Conservation (phyloP, 441 rosid species). For the Caryocar brasiliense region DNA sequence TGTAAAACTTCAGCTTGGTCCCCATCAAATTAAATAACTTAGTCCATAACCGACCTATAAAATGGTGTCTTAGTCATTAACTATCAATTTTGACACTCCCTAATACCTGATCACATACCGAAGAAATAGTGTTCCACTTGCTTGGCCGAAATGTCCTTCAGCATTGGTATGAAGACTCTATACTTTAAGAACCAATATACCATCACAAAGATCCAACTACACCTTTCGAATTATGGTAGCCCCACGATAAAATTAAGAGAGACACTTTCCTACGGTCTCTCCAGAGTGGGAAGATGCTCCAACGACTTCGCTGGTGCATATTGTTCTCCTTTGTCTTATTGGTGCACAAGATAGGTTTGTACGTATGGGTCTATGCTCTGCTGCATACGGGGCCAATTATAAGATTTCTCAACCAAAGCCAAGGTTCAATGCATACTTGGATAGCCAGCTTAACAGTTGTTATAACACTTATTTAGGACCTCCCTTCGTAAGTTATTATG, state of each 20-base stretch:
- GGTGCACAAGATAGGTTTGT: neutral
- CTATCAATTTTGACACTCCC: neutral
- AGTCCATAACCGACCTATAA: neutral
- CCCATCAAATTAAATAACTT: neutral
- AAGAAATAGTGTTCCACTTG: neutral
- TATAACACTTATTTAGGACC: neutral
- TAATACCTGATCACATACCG: neutral
- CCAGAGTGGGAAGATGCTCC: neutral
- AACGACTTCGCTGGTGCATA: neutral
- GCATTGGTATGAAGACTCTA: too few species aligned
- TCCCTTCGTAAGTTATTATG: neutral
- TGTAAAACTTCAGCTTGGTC: neutral
- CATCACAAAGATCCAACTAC: neutral
- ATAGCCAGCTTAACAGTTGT: neutral
- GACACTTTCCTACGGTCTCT: neutral
- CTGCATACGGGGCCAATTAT: neutral
- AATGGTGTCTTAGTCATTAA: neutral
- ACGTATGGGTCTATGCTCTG: neutral
- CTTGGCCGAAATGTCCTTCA: too few species aligned
- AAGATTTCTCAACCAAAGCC: neutral
- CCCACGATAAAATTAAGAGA: constrained; percentile 15
- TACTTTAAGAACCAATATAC: neutral
- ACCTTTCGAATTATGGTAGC: too few species aligned
- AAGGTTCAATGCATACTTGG: neutral
- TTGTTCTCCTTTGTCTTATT: neutral